These are phyloP conservation scores for Solanum chiquidenum DNA, from an alignment of 257 asterid species.

Conservation along the genomic window DNA sequence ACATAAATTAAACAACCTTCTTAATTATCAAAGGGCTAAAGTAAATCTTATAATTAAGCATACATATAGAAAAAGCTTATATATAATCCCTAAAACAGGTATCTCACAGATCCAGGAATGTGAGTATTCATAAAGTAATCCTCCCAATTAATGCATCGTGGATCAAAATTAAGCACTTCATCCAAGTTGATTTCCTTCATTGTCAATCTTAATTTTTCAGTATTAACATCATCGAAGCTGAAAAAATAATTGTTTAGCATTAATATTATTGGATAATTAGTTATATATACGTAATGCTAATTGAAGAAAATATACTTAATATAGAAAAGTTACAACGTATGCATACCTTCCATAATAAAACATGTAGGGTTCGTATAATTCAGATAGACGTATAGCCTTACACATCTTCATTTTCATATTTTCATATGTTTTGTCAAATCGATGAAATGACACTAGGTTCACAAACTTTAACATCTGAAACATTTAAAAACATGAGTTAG, in stretches of 20 bases:
- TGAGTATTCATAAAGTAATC: constrained; percentile 46
- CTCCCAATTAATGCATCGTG: constrained; percentile 38
- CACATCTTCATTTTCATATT: constrained; percentile 19
- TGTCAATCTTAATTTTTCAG: constrained; percentile 27
- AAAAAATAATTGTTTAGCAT: background rate
- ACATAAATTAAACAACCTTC: no score
- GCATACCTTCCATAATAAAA: constrained; percentile 49
- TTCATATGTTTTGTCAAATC: constrained; percentile 10
- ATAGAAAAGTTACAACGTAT: background rate
- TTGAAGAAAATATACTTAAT: background rate
- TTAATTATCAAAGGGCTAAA: background rate
- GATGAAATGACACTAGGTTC: constrained; percentile 11
- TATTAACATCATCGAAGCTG: constrained; percentile 50
- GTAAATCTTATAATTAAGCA: background rate
- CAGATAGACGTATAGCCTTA: constrained; percentile 13
- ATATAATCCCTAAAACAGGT: constrained; percentile 13
- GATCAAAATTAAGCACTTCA: constrained; percentile 33
- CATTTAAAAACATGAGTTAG: background rate
- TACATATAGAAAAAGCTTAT: background rate
- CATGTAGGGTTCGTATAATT: constrained; percentile 37
- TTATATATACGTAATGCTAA: background rate
- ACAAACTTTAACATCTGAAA: background rate
- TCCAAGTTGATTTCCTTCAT: constrained; percentile 5
- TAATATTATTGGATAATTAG: background rate
- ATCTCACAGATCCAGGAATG: constrained; percentile 34